phyloP scores from a whole-genome alignment of 2,329 filamentous ascomycete species.

The Proliferodiscus dingleyae region DNA sequence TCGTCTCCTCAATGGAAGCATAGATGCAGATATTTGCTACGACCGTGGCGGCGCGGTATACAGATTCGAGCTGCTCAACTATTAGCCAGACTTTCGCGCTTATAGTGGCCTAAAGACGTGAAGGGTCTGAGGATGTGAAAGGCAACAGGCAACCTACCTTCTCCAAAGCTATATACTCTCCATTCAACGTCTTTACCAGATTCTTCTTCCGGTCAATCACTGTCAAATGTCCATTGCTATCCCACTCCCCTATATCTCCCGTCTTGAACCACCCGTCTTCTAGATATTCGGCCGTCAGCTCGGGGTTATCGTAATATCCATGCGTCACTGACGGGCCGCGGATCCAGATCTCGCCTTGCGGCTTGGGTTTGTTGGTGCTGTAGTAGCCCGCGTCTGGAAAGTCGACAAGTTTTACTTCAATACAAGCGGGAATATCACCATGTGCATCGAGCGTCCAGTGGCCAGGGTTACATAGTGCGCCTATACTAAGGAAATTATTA shows the following conservation, averaged over 20 bases:
- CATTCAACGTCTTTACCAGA: slow-evolving; percentile 86
- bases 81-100: too few relatives aligned
- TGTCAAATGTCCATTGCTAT: slow-evolving; percentile 63
- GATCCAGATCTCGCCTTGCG: slow-evolving; percentile 85
- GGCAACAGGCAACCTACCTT: slow-evolving; percentile 51
- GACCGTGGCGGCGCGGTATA: slow-evolving; percentile 72
- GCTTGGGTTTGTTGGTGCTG: slow-evolving; percentile 57
- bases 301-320: slow-evolving; percentile 77
- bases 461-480: slow-evolving; percentile 70
- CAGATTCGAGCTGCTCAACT: slow-evolving; percentile 63
- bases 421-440: slow-evolving; percentile 67
- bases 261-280: slow-evolving; percentile 85
- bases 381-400: slow-evolving; percentile 77
- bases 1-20: slow-evolving; percentile 66
- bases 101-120: too few relatives aligned
- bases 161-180: slow-evolving; percentile 95
- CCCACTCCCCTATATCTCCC: slow-evolving; percentile 78
- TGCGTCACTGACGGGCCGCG: slow-evolving; percentile 68
- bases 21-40: slow-evolving; percentile 85
- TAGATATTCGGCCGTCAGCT: slow-evolving; percentile 73
- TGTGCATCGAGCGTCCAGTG: slow-evolving; percentile 73
- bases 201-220: slow-evolving; percentile 90
- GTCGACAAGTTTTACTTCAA: slow-evolving; percentile 88
- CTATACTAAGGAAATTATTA: slow-evolving; percentile 51
- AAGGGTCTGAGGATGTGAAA: too few relatives aligned